Conservation (phyloP, 2,329 filamentous ascomycete species). For the Talaromyces sp. region DNA sequence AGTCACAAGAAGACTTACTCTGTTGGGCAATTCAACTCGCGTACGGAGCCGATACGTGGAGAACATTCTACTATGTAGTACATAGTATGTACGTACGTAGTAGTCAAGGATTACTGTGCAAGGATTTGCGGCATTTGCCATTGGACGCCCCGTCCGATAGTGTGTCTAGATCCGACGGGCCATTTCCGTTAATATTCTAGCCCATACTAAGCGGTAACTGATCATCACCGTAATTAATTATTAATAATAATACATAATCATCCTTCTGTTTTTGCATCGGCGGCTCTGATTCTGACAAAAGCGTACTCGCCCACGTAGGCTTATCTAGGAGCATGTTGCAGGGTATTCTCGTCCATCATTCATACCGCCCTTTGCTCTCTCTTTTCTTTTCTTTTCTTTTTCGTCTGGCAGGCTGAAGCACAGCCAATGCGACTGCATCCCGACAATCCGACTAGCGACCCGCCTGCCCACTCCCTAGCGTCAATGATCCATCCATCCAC, state of each 20-base stretch:
- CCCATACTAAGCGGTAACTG: too few relatives aligned
- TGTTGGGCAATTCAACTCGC: neutral
- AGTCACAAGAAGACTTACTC: conserved; percentile 13
- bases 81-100: too few relatives aligned
- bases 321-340: neutral
- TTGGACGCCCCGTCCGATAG: conserved; percentile 6
- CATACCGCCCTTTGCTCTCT: neutral
- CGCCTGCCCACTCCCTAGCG: conserved; percentile 7
- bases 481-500: neutral
- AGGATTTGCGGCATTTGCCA: neutral
- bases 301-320: too few relatives aligned
- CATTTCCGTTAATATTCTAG: neutral
- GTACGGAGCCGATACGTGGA: neutral
- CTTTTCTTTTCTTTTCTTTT: neutral
- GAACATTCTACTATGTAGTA: too few relatives aligned
- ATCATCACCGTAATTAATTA: too few relatives aligned
- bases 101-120: too few relatives aligned
- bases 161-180: neutral
- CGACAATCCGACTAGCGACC: conserved; percentile 10
- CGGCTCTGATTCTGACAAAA: neutral
- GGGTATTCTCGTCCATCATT: neutral
- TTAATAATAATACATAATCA: too few relatives aligned
- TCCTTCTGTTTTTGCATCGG: too few relatives aligned
- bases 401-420: neutral
- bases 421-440: conserved; percentile 6